A percentile compares a stretch with the other conserved stretches of the same genome.
These are phyloP conservation scores for Kluyveromyces siamensis DNA, from an alignment of 805 yeast species.

Conservation along the genomic window DNA sequence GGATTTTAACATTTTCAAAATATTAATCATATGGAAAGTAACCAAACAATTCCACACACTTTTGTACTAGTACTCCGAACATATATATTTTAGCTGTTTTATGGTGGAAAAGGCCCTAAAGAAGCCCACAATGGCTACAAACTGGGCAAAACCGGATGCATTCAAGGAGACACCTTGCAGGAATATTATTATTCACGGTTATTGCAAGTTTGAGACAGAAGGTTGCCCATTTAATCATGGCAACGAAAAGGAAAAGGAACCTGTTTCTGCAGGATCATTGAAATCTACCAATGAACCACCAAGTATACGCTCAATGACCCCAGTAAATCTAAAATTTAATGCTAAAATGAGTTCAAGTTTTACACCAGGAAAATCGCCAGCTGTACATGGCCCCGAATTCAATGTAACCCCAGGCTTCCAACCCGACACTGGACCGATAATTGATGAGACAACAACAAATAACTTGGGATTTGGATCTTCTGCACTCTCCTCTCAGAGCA, in stretches of 20 bases:
- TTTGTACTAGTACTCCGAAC: too few relatives aligned
- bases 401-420: background rate
- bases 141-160: conserved; percentile 30
- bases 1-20: too few relatives aligned
- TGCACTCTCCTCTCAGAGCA: background rate
- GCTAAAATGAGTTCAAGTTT: conserved; percentile 47
- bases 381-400: conserved; percentile 1
- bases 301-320: conserved; percentile 7
- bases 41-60: too few relatives aligned
- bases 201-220: conserved; percentile 77
- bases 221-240: conserved; percentile 81
- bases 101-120: background rate
- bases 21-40: background rate
- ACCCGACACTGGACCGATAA: background rate
- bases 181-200: conserved; percentile 78
- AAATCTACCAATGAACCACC: background rate
- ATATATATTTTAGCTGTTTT: too few relatives aligned
- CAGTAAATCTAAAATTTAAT: conserved; percentile 34
- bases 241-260: conserved; percentile 19
- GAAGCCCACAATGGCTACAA: background rate
- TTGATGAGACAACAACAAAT: background rate
- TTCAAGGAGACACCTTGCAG: conserved; percentile 76
- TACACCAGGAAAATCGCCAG: conserved; percentile 30
- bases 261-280: background rate
- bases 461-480: conserved; percentile 1